phyloP scores from a whole-genome alignment of 176 grass and related monocot species.

The Stipa capillata region DNA sequence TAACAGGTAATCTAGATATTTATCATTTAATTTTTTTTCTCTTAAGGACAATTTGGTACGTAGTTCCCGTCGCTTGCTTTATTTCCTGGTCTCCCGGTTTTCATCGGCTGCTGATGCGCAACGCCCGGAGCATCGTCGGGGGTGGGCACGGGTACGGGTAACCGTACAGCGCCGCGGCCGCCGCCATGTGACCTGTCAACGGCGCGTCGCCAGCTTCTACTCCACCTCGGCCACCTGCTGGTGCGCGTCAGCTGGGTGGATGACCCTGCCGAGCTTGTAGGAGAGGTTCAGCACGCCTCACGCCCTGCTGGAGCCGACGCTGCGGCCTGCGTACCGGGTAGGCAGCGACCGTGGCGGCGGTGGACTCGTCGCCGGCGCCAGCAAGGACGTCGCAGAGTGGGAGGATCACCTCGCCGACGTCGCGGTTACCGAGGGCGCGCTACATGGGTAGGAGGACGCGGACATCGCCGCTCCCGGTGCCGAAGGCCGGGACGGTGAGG shows the following conservation, averaged over 20 bases:
- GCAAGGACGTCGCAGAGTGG: slow-evolving; percentile 37
- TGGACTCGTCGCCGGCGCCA: slow-evolving; percentile 1
- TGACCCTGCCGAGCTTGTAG: slow-evolving; percentile 27
- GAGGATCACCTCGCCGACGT: slow-evolving; percentile 45
- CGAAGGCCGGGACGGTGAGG: slow-evolving; percentile 23
- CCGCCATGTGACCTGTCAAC: not conserved
- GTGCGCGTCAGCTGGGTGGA: not conserved
- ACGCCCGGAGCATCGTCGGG: not conserved
- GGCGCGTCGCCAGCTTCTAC: not conserved
- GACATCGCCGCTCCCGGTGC: slow-evolving; percentile 7
- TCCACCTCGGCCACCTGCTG: not conserved
- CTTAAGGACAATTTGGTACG: too few relatives aligned
- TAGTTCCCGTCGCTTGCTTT: not conserved
- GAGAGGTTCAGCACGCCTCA: slow-evolving; percentile 43
- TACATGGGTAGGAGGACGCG: slow-evolving; percentile 41
- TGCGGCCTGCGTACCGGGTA: slow-evolving; percentile 43
- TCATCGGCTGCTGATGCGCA: not conserved
- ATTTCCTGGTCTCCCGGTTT: not conserved
- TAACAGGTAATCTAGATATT: too few relatives aligned
- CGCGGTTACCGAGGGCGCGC: slow-evolving; percentile 36
- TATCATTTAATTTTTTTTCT: too few relatives aligned
- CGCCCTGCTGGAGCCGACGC: slow-evolving; percentile 21
- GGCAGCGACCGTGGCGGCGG: not conserved
- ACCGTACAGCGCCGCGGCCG: not conserved
- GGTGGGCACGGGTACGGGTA: not conserved